Base-by-base conservation (phyloP, 1,284 basidiomycete genomes). In the Melanopsichium pennsylvanicum region DNA sequence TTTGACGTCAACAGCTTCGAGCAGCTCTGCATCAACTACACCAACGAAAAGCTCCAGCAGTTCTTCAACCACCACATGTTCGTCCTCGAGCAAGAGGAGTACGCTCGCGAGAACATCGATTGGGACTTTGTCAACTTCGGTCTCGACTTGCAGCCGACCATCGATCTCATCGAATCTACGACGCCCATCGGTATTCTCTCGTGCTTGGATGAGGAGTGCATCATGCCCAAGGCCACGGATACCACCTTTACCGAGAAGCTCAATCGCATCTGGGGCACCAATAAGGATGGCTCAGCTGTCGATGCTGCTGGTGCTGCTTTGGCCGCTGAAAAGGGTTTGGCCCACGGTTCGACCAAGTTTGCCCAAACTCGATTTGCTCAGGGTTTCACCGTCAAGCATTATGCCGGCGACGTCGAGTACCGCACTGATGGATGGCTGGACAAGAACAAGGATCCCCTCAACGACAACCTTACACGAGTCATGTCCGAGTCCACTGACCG, bases 91-190 rank as follows among this genome's bases (percentile, higher is more conserved):
- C 96, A 99, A 82, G 95, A 99, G 81, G 96, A 99, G 82, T 98
- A 99, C 82, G 87, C 92, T 12, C 88, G 96, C 22, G 96, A 99
- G 81, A 90, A 90, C 36, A 99, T 99, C 81, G 89, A 95, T 62
- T 99, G 96, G 96, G 90, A 96, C 79, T 97, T 96, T 79, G 90
- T 97, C 83, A 97, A 98, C 83, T 99, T 99, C 81, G 96, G 95
- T 15, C 86, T 97, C 40, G 95, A 98, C 81, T 85, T 98, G 8
- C 96, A 98, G 81, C 95, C 96, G 0, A 98, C 96, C 0, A 98
- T 99, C 81, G 95, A 98, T 79, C 87, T 98, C 49, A 98, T 99
- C 75, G 96, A 98, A 83, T 86, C 89, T 1, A 68, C 70, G 7
- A 69, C 66, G 13, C 85, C 85, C 1, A 93, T 98, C 70, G 96